Percentiles rank a stretch among this genome's conserved stretches.
phyloP scores from a whole-genome alignment of 192 early-diverging fungal species.

The Globomyces pollinis-pini region DNA sequence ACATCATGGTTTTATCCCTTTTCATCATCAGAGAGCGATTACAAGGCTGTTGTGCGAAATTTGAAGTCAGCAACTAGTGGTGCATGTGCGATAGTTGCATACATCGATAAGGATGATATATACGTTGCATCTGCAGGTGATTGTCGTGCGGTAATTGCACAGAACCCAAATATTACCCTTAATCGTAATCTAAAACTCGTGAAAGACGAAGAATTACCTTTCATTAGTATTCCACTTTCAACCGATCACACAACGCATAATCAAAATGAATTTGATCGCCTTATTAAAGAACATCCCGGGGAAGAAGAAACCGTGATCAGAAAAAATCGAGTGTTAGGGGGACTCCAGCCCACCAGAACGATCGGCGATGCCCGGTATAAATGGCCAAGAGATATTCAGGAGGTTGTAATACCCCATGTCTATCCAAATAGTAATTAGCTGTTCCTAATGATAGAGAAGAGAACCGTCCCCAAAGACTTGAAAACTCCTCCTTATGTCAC shows the following conservation, averaged over 20 bases:
- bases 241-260: slow-evolving; percentile 38
- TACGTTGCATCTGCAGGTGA: slow-evolving; percentile 47
- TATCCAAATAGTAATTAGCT: too few relatives aligned
- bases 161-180: slow-evolving; percentile 2
- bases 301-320: slow-evolving; percentile 34
- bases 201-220: slow-evolving; percentile 13
- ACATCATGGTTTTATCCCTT: too few relatives aligned
- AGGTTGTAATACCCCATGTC: slow-evolving; percentile 12
- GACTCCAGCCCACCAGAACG: slow-evolving; percentile 46
- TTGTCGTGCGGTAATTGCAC: slow-evolving; percentile 37
- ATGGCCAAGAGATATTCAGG: slow-evolving; percentile 27
- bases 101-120: slow-evolving; percentile 37
- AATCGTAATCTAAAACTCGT: slow-evolving; percentile 17
- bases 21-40: not conserved
- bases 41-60: slow-evolving; percentile 2
- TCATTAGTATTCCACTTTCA: slow-evolving; percentile 23
- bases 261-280: slow-evolving; percentile 31
- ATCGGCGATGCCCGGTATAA: slow-evolving; percentile 48
- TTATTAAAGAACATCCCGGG: slow-evolving; percentile 45
- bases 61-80: slow-evolving; percentile 32
- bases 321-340: slow-evolving; percentile 37
- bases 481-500: slow-evolving; percentile 44
- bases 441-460: slow-evolving; percentile 13
- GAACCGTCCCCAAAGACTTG: slow-evolving; percentile 17
- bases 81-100: slow-evolving; percentile 41